Evolutionary conservation across 345 rosid species (phyloP), one percentile per base, ranked within the genome.

Genomic region (Populus simonii): DNA sequence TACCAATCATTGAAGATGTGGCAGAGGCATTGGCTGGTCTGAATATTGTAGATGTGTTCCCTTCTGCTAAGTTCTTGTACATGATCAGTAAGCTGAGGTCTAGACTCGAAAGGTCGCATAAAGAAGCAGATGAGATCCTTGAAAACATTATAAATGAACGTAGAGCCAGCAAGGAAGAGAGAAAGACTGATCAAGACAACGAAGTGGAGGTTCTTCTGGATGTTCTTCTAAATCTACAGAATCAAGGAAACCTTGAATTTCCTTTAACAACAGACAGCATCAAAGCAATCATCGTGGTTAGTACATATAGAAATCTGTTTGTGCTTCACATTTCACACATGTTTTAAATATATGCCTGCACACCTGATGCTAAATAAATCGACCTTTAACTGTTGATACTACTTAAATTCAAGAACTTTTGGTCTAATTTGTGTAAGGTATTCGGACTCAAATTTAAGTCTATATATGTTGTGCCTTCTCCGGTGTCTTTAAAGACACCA

Each of bases 281-380:
- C 66, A 77, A 77, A 59, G 80, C 74, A 27, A 31, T 70, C 38
- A 70, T 77, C 61, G 3, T 57, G 31, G 80, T 77, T 0, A 69
- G 6, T 22, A 0, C 11, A 45, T 25, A 20, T 3, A 16, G 6
- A 33, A 13, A 33, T 2, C 15, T 66, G 16, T 11, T 10, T 1
- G 0, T 29, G 3, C 65, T 6, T 59, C 8, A 5, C 6, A 59
- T 3, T n/a, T 15, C 8, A 13, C 8, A 4, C 23, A 6, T n/a
- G 2, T 16, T 29, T 57, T 10, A 2, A 41, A 41, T 41, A 41
- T 9, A 41, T 41, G 12, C 11, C 45, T 9, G 45, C 45, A 9
- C 45, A 41, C 13, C 45, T 41, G 2, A 10, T 10, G 45, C 39
- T 5, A 36, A 36, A 36, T 36, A 0, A 31, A 31, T 31, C 33